Base-by-base conservation (phyloP, 2,329 filamentous ascomycete genomes). In the Penicillium sp. region DNA sequence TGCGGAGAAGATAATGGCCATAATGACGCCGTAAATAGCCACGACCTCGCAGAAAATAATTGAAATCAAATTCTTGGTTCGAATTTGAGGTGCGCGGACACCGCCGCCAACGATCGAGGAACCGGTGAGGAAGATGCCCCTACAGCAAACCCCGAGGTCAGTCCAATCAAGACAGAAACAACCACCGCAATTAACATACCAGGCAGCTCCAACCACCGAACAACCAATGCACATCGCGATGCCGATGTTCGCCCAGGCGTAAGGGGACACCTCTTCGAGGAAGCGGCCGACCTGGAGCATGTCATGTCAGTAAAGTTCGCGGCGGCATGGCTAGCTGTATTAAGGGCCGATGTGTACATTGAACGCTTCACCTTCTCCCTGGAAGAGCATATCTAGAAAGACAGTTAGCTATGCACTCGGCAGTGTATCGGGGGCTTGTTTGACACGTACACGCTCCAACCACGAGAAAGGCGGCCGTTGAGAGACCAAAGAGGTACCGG, bases 41-140 rank as follows among this genome's bases (percentile, higher is more conserved):
- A 98, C 93, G 66, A 98, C 93, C 75, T 98, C 93, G 77, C 93
- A 98, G 76, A 98, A 98, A 74, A 98, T 97, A 72, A 98, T 98
- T 63, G 91, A 97, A 69, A 98, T 97, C 66, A 98, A 74, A 78
- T 98, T 98, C 84, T 98, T 98, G 55, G 93, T 98, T 69, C 93
- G 88, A 74, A 98, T 98, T 62, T 93, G 86, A 29, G 94, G 94
- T 37, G 93, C 91, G 72, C 87, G 91, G 66, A 98, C 93, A 76
- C 93, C 93, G 61, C 88, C 93, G 65, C 94, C 94, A 58, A 98
- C 81, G 69, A 98, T 98, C 48, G 93, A 95, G 49, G 90, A 94
- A 61, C 94, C 94, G 27, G 93, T 98, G 60, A 97, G 93, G 75
- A 98, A 93, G 70, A 98, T 98, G 63, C 94, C 93, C 93, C 93